Conservation (phyloP, 2,329 filamentous ascomycete species). For the Ophiostoma sp. region DNA sequence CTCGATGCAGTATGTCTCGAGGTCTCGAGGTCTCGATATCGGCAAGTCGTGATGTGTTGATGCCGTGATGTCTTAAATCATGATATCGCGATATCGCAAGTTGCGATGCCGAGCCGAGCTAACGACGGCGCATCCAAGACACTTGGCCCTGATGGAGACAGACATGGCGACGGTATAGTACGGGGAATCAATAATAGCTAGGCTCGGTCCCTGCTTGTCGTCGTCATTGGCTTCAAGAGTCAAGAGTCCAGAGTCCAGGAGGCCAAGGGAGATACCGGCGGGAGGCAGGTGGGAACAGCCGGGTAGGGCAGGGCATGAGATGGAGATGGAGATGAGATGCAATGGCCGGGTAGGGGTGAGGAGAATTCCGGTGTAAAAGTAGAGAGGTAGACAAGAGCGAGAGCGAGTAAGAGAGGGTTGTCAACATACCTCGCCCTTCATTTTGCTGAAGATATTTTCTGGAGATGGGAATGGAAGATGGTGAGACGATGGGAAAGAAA, state of each 20-base stretch:
- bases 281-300: neutral
- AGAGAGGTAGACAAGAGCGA: neutral
- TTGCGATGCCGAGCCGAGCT: neutral
- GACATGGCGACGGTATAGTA: neutral
- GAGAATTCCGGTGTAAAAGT: neutral
- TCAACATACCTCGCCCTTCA: constrained; percentile 54
- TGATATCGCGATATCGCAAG: too few species aligned
- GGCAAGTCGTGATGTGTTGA: too few species aligned
- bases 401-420: neutral
- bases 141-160: neutral
- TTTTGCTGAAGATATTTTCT: constrained; percentile 34
- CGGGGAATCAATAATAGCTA: neutral
- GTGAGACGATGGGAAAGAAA: constrained; percentile 8
- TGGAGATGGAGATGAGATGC: neutral
- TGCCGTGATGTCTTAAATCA: neutral
- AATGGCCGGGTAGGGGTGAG: neutral
- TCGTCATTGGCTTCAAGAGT: neutral
- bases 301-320: neutral
- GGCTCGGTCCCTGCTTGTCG: constrained; percentile 11
- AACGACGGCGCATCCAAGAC: neutral
- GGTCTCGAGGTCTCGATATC: neutral
- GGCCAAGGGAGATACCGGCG: neutral
- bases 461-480: neutral
- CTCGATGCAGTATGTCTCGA: neutral
- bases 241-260: too few species aligned